Evolutionary conservation across 805 yeast genomes (phyloP), one percentile per base, ranked within the genome.

Genomic region (Zygosaccharomyces gambellarensis): DNA sequence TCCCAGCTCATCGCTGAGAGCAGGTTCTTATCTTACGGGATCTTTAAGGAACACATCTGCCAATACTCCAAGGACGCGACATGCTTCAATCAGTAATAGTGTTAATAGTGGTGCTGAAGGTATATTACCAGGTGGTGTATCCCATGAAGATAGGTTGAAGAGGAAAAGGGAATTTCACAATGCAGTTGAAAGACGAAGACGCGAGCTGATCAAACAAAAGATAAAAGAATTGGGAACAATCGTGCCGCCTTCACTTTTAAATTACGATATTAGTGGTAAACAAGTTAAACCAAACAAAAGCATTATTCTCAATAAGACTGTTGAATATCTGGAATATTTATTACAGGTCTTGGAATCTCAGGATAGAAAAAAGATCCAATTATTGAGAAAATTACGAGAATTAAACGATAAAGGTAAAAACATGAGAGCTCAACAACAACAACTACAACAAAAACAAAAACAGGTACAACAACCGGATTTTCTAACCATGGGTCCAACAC

Each of bases 121-220:
- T 27, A 29, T 45, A 8, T 36, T 46, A n/a, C 51, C 60, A 14
- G 57, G 56, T 0, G 54, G 57, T 49, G 62, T 58, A 41, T 52
- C 68, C 12, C 54, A 58, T 60, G 95, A 85, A 46, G 89, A 85
- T 51, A 86, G 85, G 61, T 65, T 86, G 47, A 79, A 81, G 52
- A 76, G 96, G 54, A 77, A 96, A 54, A 72, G 96, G 51, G 96
- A 90, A 63, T 83, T 89, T 53, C 98, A 90, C 67, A 90, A 90
- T 63, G 96, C 96, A 1, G 97, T 90, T 4, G 98, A 90, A 67
- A 77, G 97, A 59, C 76, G 96, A 58, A 78, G 98, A 62, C 76
- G 98, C 54, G 98, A 92, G 65, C 74, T 88, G 58, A 90, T 90
- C 61, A 90, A 90, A 64, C 95, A 87, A 61, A 82, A 87, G 59